A percentile compares a stretch with the other conserved stretches of the same genome.
Conservation (phyloP, 2,329 filamentous ascomycete genomes). For the Remersonia thermophila region DNA sequence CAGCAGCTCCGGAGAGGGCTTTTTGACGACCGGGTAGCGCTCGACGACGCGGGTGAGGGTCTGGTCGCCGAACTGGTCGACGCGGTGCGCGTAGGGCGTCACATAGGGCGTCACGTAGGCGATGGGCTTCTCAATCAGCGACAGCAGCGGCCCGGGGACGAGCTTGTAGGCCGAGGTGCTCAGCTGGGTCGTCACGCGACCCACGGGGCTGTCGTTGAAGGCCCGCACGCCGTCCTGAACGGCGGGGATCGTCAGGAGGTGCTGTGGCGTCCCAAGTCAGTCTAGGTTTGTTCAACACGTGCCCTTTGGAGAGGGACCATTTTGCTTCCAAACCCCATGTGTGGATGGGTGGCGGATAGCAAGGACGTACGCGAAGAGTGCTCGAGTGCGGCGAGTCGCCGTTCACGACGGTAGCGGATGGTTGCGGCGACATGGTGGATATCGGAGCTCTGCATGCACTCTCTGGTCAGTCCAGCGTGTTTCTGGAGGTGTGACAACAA, state of each 20-base stretch:
- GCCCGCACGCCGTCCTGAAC: constrained; percentile 65
- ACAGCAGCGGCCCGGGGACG: constrained; percentile 65
- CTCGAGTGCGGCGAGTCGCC: constrained; percentile 6
- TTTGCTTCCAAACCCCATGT: too few species aligned
- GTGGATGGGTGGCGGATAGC: too few species aligned
- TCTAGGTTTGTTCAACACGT: too few species aligned
- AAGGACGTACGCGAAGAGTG: constrained; percentile 10
- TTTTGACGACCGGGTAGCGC: constrained; percentile 61
- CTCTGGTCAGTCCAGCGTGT: background rate
- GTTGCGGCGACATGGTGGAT: constrained; percentile 3
- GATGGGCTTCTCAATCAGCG: constrained; percentile 69
- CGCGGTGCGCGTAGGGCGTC: constrained; percentile 72
- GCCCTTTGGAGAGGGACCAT: too few species aligned
- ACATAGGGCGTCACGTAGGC: constrained; percentile 77
- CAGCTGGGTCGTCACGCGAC: constrained; percentile 68
- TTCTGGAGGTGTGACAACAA: background rate
- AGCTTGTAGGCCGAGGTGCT: constrained; percentile 63
- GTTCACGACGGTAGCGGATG: constrained; percentile 4
- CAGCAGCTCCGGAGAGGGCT: constrained; percentile 52
- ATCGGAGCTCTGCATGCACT: background rate
- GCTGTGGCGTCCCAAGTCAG: constrained; percentile 36
- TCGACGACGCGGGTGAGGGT: constrained; percentile 58
- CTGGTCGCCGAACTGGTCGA: constrained; percentile 63
- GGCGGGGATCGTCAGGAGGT: constrained; percentile 73
- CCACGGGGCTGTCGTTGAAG: constrained; percentile 72